phyloP scores from a whole-genome alignment of 2,329 filamentous ascomycete genomes.

The Didymella arachidicola region DNA sequence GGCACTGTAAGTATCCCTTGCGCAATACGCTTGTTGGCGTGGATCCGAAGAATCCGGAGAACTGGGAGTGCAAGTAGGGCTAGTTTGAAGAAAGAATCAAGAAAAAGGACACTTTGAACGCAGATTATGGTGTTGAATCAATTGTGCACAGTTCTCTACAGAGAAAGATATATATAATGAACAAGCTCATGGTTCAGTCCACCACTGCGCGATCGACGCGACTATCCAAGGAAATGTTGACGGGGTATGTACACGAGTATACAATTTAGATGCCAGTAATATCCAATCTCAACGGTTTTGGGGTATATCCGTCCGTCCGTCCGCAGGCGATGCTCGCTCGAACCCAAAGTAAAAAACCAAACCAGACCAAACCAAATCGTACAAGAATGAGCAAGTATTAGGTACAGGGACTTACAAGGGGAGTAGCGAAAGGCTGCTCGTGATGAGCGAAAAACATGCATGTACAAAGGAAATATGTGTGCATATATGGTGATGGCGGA shows the following conservation, averaged over 20 bases:
- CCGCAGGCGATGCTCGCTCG: conserved; percentile 24
- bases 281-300: conserved; percentile 26
- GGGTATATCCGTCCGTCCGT: conserved; percentile 37
- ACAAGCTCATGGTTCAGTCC: background rate
- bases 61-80: conserved; percentile 9
- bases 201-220: background rate
- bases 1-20: conserved; percentile 53
- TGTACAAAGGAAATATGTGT: conserved; percentile 20
- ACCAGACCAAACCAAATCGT: conserved; percentile 10
- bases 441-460: conserved; percentile 15
- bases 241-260: conserved; percentile 16
- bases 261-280: conserved; percentile 24
- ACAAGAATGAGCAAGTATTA: conserved; percentile 27
- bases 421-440: conserved; percentile 13
- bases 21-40: conserved; percentile 11
- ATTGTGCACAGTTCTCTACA: background rate
- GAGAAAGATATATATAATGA: background rate
- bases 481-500: background rate
- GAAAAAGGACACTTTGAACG: background rate
- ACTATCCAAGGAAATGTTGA: conserved; percentile 1
- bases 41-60: background rate
- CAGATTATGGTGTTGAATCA: background rate
- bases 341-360: conserved; percentile 8
- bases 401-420: conserved; percentile 13
- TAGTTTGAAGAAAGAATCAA: background rate